Evolutionary conservation across 2,329 filamentous ascomycete genomes (phyloP).

Genomic region (Aspergillus floridensis): DNA sequence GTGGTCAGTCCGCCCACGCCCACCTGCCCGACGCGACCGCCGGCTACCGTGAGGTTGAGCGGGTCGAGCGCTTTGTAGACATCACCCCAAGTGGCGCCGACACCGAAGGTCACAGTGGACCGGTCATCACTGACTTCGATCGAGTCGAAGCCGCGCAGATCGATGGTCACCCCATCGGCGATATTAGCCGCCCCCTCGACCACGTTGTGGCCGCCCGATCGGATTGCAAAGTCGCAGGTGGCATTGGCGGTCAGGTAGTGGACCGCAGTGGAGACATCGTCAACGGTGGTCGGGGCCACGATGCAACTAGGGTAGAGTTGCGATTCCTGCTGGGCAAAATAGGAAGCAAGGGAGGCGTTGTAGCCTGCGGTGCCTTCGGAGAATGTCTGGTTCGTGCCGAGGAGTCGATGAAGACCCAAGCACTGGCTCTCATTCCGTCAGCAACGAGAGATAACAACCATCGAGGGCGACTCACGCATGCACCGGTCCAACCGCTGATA

Average conservation of each 20-base stretch:
- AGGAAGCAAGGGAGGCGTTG: constrained; percentile 9
- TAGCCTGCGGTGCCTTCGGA: constrained; percentile 6
- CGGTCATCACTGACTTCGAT: constrained; percentile 13
- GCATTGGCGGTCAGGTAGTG: neutral
- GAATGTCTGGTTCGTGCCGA: constrained; percentile 6
- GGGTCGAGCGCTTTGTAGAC: constrained; percentile 18
- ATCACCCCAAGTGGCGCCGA: constrained; percentile 14
- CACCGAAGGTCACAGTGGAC: constrained; percentile 3
- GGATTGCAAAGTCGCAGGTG: constrained; percentile 17
- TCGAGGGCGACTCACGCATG: neutral
- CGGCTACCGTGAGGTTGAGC: constrained; percentile 18
- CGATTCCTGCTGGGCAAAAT: constrained; percentile 16
- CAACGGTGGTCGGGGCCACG: constrained; percentile 16
- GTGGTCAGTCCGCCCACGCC: constrained; percentile 26
- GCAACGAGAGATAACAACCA: neutral
- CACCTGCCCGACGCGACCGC: constrained; percentile 24
- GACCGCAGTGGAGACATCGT: constrained; percentile 18
- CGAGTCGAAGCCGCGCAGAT: constrained; percentile 10
- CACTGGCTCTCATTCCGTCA: constrained; percentile 9
- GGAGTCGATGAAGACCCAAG: constrained; percentile 9
- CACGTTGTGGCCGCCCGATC: constrained; percentile 14
- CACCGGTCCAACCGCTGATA: neutral
- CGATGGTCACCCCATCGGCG: constrained; percentile 14
- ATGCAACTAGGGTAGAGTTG: constrained; percentile 20
- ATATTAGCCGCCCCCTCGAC: constrained; percentile 15